Evolutionary conservation across 345 rosid species (phyloP).

Genomic region (Populus pruinosa): DNA sequence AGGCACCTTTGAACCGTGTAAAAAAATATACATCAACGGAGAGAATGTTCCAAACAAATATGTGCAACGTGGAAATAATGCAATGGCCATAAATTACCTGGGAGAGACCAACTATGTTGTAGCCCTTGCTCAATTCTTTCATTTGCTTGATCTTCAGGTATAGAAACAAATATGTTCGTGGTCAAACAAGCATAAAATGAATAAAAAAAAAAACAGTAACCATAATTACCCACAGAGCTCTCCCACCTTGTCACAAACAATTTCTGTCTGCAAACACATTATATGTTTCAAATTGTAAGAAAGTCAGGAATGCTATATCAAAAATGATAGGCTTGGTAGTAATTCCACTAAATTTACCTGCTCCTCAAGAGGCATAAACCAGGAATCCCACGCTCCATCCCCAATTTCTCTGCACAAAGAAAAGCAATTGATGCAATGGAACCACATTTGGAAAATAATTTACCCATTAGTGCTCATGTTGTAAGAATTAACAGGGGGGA

Average conservation of each 20-base stretch:
- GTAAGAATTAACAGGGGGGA: neutral
- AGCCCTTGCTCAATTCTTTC: conserved; percentile 72
- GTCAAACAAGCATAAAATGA: neutral
- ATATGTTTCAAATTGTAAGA: conserved; percentile 7
- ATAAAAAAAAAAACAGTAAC: neutral
- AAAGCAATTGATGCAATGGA: conserved; percentile 5
- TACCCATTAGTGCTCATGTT: neutral
- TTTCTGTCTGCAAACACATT: conserved; percentile 38
- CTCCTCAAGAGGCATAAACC: conserved; percentile 79
- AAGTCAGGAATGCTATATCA: neutral
- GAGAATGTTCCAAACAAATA: neutral
- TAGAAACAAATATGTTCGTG: conserved; percentile 17
- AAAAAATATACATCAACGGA: neutral
- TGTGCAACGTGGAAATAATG: neutral
- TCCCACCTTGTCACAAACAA: conserved; percentile 71
- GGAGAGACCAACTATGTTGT: conserved; percentile 85
- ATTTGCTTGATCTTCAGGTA: conserved; percentile 60
- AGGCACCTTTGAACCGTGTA: neutral
- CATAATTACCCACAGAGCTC: conserved; percentile 13
- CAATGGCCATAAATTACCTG: conserved; percentile 46
- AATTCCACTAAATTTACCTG: conserved; percentile 41
- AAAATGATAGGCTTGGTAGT: conserved; percentile 2
- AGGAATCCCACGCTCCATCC: conserved; percentile 74
- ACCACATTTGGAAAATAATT: neutral
- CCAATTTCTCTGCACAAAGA: conserved; percentile 72